A percentile compares a stretch with the other conserved stretches of the same genome.
Conservation (phyloP, 371 early-diverging fungal species). For the Apophysomyces variabilis region DNA sequence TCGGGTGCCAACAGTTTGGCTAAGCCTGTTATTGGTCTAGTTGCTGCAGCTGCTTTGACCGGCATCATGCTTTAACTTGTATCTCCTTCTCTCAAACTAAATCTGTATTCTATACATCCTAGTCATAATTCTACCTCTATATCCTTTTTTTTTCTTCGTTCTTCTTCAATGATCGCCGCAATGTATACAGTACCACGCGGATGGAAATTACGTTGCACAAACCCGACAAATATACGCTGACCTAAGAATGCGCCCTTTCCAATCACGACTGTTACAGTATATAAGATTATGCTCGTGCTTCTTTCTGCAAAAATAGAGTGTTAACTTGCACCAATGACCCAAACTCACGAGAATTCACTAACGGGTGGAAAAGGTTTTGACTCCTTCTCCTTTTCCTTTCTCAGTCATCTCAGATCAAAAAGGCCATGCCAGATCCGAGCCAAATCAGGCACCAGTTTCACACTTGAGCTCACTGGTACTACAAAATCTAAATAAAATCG, state of each 20-base stretch:
- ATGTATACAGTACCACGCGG: constrained; percentile 10
- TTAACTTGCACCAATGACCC: neutral
- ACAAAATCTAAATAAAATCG: too few relatives aligned
- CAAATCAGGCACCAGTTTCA: too few relatives aligned
- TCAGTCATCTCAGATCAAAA: too few relatives aligned
- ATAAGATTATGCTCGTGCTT: neutral
- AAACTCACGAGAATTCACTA: neutral
- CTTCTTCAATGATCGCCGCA: neutral
- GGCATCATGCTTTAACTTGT: constrained; percentile 7
- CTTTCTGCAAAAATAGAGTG: neutral
- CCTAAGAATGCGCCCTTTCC: neutral
- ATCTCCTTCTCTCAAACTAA: neutral
- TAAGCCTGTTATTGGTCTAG: constrained; percentile 7
- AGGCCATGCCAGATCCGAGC: too few relatives aligned
- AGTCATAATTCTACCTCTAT: neutral
- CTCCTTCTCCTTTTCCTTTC: neutral
- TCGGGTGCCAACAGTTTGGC: constrained; percentile 1
- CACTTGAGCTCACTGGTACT: too few relatives aligned
- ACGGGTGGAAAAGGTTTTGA: neutral
- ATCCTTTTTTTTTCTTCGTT: neutral
- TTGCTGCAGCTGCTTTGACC: constrained; percentile 10
- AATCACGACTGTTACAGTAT: neutral
- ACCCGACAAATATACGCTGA: neutral
- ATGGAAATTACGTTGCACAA: constrained; percentile 9
- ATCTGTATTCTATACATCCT: constrained; percentile 3